These are phyloP conservation scores for Caloboletus firmus DNA, from an alignment of 1,284 basidiomycete genomes.

Conservation along the genomic window DNA sequence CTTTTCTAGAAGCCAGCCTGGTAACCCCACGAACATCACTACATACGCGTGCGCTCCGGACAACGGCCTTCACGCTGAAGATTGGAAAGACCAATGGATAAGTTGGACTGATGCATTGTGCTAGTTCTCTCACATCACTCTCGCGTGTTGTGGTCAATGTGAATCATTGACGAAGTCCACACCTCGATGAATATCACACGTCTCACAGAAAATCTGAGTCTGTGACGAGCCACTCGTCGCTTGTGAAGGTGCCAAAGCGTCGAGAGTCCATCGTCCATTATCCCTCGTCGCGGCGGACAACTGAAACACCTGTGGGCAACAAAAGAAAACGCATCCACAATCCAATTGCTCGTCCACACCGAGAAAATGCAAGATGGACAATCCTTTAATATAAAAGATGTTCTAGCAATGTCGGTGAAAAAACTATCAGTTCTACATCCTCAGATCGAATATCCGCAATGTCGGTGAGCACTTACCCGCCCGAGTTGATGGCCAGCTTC, in stretches of 20 bases:
- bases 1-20: too few relatives aligned
- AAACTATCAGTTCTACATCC: background rate
- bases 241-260: background rate
- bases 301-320: background rate
- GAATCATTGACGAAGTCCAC: background rate
- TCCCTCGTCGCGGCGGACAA: background rate
- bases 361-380: background rate
- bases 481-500: slow-evolving; percentile 14
- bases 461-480: background rate
- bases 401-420: background rate
- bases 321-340: background rate
- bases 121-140: background rate
- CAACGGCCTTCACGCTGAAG: background rate
- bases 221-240: background rate
- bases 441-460: slow-evolving; percentile 6
- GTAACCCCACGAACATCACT: too few relatives aligned
- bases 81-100: background rate
- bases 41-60: too few relatives aligned
- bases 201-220: background rate
- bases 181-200: background rate
- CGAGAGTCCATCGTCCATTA: background rate
- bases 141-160: background rate
- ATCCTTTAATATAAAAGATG: slow-evolving; percentile 11
- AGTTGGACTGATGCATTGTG: background rate
- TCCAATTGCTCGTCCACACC: slow-evolving; percentile 10